These are phyloP conservation scores for Leishmania aethiopica DNA, from an alignment of 208 protist genomes.

Conservation along the genomic window DNA sequence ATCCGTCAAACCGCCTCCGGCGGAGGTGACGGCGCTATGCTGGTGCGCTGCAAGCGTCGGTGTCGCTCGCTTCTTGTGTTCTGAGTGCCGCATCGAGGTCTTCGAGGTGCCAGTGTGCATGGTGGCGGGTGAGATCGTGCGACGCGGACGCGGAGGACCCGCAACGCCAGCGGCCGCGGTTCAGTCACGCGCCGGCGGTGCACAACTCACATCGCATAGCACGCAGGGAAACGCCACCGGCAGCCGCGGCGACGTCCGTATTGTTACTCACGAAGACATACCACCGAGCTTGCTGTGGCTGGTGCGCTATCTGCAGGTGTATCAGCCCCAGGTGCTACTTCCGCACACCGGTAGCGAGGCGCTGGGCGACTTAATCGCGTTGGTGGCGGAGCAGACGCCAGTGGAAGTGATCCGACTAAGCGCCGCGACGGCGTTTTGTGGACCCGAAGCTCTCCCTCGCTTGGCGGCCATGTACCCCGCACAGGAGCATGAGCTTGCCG, in stretches of 20 bases:
- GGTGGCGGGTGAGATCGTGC: constrained; percentile 27
- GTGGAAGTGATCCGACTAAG: constrained; percentile 40
- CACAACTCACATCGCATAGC: background rate
- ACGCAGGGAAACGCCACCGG: background rate
- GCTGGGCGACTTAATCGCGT: constrained; percentile 35
- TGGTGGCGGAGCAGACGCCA: constrained; percentile 24
- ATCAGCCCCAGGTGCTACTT: constrained; percentile 47
- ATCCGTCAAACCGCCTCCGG: background rate
- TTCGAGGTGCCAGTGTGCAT: constrained; percentile 50
- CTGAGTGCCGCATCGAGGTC: constrained; percentile 51
- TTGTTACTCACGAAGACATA: constrained; percentile 40
- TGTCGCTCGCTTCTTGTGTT: constrained; percentile 41
- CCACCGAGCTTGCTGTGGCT: constrained; percentile 58
- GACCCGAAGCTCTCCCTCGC: constrained; percentile 38
- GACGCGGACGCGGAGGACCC: constrained; percentile 1
- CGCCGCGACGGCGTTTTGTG: constrained; percentile 41
- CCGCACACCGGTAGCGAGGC: constrained; percentile 37
- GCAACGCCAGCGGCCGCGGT: background rate
- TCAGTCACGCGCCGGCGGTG: background rate
- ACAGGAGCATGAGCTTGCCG: constrained; percentile 40
- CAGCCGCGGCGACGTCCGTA: constrained; percentile 18
- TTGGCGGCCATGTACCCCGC: constrained; percentile 57
- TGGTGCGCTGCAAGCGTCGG: constrained; percentile 36
- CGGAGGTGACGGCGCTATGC: constrained; percentile 24
- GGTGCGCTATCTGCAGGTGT: constrained; percentile 44